Evolutionary conservation across 2,329 filamentous ascomycete genomes (phyloP), one percentile per base, ranked within the genome.

Genomic region (Chaetomiaceae sp.): DNA sequence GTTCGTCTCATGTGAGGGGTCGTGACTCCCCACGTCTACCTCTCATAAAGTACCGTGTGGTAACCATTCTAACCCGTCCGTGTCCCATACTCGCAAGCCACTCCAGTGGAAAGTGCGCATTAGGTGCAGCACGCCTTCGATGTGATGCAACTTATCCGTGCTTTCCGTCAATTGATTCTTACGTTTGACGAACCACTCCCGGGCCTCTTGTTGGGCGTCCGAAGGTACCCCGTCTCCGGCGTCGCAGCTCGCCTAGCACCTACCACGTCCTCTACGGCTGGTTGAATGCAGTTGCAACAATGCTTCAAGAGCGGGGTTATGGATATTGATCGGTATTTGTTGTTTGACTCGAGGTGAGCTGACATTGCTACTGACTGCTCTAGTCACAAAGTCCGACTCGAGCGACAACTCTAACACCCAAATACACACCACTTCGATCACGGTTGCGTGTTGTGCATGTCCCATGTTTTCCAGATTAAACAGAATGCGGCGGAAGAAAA

Each of bases 1-100:
- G 50, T 47, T 48, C 50, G 30, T 48, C 50, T 37, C 43, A 16
- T 47, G 43, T 45, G 49, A 52, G 42, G 49, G 42, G 49, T 30
- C 40, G 32, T 23, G 25, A 36, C 34, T 40, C 45, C 45, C 16
- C 25, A 23, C 6, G 13, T 32, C 43, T n/a, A 16, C 20, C 3
- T 16, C 30, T 27, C 5, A 9, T 5, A 18, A 43, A 27, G 29
- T 25, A 30, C 40, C 20, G 18, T 23, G 5, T 43, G 6, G 25
- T 30, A 43, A 14, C 40, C 40, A 16, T 23, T 14, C 42, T 29
- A 33, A 33, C 29, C n/a, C 29, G 18, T 14, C 14, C 25, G 25
- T 18, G 40, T 32, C 16, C 25, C 13, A 29, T 14, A 14, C 23
- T 20, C 20, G 20, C 37, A 29, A 40, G 37, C 25, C 41, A 20